phyloP scores from a whole-genome alignment of 1,284 basidiomycete genomes.

The Apiotrichum montevideense region DNA sequence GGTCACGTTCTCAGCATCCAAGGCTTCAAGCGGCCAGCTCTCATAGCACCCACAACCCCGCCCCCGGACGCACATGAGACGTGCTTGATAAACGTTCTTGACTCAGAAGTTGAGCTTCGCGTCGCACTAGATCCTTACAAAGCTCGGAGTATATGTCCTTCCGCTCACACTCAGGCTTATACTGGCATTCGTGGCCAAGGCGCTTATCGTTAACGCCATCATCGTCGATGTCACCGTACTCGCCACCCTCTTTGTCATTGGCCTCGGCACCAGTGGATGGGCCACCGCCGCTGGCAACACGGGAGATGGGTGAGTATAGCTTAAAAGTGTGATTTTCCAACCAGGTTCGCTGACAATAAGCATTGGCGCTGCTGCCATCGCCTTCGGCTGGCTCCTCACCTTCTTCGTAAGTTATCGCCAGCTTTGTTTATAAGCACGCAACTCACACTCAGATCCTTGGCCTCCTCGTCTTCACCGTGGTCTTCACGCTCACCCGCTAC shows the following conservation, averaged over 20 bases:
- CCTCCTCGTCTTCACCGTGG: background rate
- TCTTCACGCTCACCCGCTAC: background rate
- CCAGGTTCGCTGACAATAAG: background rate
- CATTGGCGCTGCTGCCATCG: background rate
- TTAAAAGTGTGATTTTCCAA: too few species aligned
- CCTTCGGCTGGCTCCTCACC: background rate
- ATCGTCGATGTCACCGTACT: background rate
- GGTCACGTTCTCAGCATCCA: too few species aligned
- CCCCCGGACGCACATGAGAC: too few species aligned
- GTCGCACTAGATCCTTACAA: too few species aligned
- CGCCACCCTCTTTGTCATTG: background rate
- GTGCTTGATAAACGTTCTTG: too few species aligned
- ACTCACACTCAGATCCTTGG: background rate
- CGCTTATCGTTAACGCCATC: background rate
- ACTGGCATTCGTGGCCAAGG: background rate
- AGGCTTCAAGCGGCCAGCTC: too few species aligned
- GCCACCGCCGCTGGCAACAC: background rate
- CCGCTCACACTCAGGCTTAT: too few species aligned
- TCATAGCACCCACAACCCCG: too few species aligned
- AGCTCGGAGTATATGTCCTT: too few species aligned
- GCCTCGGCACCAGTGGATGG: background rate
- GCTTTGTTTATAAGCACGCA: too few species aligned
- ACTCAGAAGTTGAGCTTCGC: too few species aligned
- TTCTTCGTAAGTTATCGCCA: background rate
- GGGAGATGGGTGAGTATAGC: background rate